These are phyloP conservation scores for Plantago coronopus DNA, from an alignment of 305 asterid genomes.

Conservation along the genomic window DNA sequence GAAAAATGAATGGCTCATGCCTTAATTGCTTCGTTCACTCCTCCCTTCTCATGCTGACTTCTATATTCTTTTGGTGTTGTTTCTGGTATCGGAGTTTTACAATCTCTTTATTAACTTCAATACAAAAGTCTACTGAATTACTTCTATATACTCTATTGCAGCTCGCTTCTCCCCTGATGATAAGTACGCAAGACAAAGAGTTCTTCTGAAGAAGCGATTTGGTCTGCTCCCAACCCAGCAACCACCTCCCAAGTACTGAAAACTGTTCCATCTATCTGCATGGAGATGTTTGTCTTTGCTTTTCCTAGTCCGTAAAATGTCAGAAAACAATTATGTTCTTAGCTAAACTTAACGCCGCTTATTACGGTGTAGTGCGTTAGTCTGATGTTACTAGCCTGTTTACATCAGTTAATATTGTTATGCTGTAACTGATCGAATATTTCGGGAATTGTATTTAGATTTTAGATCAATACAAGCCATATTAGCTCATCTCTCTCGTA, in stretches of 20 bases:
- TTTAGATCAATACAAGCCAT: too few species aligned
- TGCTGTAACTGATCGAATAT: too few species aligned
- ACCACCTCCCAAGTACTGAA: conserved; percentile 54
- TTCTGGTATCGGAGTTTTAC: too few species aligned
- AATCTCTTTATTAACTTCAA: not conserved
- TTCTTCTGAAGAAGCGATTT: conserved; percentile 75
- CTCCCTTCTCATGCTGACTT: too few species aligned
- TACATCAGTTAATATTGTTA: too few species aligned
- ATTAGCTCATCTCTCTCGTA: too few species aligned
- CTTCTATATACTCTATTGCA: conserved; percentile 26
- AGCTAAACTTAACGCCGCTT: not conserved
- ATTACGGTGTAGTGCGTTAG: too few species aligned
- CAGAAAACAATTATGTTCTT: not conserved
- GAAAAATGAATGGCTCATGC: too few species aligned
- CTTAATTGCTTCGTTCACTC: too few species aligned
- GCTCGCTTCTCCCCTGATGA: conserved; percentile 71
- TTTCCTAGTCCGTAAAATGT: not conserved
- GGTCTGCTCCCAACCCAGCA: conserved; percentile 86
- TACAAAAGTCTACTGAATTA: not conserved
- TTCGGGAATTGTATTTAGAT: too few species aligned
- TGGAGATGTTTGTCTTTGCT: not conserved
- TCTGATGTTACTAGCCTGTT: too few species aligned
- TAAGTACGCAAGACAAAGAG: conserved; percentile 60
- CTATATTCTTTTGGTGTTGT: too few species aligned
- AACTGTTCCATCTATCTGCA: not conserved